Percentiles rank a stretch among this genome's conserved stretches.
Evolutionary conservation across 2,329 filamentous ascomycete species (phyloP).

Genomic region (Nemania sp.): DNA sequence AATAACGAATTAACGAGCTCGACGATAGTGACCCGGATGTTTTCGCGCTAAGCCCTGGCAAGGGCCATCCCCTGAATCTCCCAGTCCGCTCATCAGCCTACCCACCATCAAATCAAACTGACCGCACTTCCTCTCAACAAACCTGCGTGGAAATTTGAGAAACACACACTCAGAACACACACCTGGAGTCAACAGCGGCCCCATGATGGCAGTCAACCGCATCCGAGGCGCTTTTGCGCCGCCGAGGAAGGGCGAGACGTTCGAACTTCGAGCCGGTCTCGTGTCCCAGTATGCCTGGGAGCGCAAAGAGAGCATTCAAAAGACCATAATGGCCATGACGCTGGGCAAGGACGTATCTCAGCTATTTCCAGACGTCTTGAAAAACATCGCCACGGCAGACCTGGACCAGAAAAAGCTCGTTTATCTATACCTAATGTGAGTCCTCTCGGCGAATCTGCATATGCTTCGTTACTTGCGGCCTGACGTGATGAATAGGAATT

Average conservation of each 20-base stretch:
- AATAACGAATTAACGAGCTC: not conserved
- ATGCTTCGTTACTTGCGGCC: slow-evolving; percentile 12
- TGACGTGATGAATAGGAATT: slow-evolving; percentile 71
- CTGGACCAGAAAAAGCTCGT: slow-evolving; percentile 99
- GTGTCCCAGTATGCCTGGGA: slow-evolving; percentile 99
- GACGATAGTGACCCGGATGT: slow-evolving; percentile 26
- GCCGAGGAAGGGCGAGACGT: slow-evolving; percentile 96
- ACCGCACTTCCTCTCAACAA: slow-evolving; percentile 8
- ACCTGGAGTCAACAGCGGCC: slow-evolving; percentile 25
- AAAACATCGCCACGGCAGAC: slow-evolving; percentile 95
- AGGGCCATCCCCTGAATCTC: slow-evolving; percentile 30
- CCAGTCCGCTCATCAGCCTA: slow-evolving; percentile 18
- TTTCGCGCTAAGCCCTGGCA: slow-evolving; percentile 35
- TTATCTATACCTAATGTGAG: slow-evolving; percentile 94
- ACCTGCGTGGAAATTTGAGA: not conserved
- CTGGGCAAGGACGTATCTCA: slow-evolving; percentile 97
- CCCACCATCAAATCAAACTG: too few relatives aligned
- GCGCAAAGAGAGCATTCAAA: slow-evolving; percentile 98
- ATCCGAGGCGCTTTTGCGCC: slow-evolving; percentile 91
- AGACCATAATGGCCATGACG: slow-evolving; percentile 99
- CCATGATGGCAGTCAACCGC: slow-evolving; percentile 88
- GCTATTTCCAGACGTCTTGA: slow-evolving; percentile 94
- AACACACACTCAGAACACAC: not conserved
- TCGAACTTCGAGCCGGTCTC: slow-evolving; percentile 91
- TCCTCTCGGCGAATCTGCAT: slow-evolving; percentile 12